Percentiles rank a stretch among this genome's conserved stretches.
These are phyloP conservation scores for Podochytrium sp. DNA, from an alignment of 192 early-diverging fungal genomes.

Conservation along the genomic window DNA sequence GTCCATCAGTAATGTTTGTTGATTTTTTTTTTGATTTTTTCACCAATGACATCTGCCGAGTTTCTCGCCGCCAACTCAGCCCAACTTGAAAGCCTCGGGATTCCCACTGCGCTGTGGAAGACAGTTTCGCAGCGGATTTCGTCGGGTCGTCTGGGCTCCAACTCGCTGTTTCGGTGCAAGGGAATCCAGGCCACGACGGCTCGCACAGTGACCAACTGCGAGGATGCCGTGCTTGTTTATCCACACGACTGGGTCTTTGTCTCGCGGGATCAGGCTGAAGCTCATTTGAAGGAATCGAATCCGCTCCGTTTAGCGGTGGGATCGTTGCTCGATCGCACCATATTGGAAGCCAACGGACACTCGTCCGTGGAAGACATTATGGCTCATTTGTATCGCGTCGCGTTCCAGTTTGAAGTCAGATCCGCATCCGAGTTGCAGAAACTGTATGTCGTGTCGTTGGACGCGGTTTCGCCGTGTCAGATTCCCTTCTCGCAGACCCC, in stretches of 20 bases:
- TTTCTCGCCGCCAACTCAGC: too few relatives aligned
- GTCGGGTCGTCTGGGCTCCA: too few relatives aligned
- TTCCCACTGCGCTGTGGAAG: too few relatives aligned
- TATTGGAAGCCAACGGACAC: neutral
- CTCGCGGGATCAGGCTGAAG: neutral
- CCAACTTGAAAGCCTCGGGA: too few relatives aligned
- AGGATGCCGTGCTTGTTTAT: conserved; percentile 9
- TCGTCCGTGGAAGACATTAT: neutral
- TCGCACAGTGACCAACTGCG: too few relatives aligned
- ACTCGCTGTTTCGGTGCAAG: too few relatives aligned
- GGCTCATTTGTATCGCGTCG: conserved; percentile 1
- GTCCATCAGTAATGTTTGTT: too few relatives aligned
- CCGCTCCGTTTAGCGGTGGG: neutral
- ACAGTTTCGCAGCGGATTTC: too few relatives aligned
- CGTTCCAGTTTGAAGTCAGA: conserved; percentile 25
- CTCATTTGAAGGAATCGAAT: neutral
- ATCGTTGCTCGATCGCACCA: neutral
- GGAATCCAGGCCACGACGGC: too few relatives aligned
- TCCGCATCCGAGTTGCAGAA: neutral
- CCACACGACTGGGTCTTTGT: conserved; percentile 21
- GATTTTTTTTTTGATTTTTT: too few relatives aligned
- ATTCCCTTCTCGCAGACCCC: conserved; percentile 1
- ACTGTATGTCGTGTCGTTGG: conserved; percentile 16
- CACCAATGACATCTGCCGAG: too few relatives aligned
- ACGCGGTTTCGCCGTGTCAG: neutral